Evolutionary conservation across 495 filamentous ascomycete genomes (phyloP).

Genomic region (Pyronema domesticum): DNA sequence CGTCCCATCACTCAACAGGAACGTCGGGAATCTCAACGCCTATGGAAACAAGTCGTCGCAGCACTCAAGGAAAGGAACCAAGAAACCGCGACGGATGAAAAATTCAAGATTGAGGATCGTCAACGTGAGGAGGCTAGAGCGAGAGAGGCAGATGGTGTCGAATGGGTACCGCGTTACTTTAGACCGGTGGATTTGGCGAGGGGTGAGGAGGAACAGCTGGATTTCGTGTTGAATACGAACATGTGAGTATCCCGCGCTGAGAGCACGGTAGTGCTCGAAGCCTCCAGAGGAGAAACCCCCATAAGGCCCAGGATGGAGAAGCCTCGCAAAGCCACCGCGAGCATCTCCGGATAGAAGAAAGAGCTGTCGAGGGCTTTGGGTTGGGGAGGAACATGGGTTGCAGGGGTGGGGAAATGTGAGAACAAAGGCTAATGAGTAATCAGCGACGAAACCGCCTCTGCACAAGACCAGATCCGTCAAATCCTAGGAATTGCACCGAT

Average conservation of each 20-base stretch:
- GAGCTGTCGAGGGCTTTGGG: too few relatives aligned
- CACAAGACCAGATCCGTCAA: slow-evolving; percentile 60
- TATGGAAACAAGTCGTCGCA: slow-evolving; percentile 66
- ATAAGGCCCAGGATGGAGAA: too few relatives aligned
- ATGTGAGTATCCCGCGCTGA: slow-evolving; percentile 40
- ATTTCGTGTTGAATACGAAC: slow-evolving; percentile 84
- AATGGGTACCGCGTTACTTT: slow-evolving; percentile 83
- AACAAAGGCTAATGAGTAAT: slow-evolving; percentile 19
- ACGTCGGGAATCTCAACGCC: slow-evolving; percentile 70
- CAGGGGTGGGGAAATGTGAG: background rate
- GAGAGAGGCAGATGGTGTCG: slow-evolving; percentile 60
- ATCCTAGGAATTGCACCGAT: slow-evolving; percentile 78
- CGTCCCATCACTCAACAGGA: slow-evolving; percentile 73
- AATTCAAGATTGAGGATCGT: slow-evolving; percentile 79
- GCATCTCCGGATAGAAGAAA: slow-evolving; percentile 1
- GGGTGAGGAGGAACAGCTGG: slow-evolving; percentile 64
- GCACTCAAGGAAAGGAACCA: slow-evolving; percentile 76
- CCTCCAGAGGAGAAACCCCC: background rate
- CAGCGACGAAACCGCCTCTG: slow-evolving; percentile 42
- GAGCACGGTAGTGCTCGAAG: background rate
- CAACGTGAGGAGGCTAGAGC: slow-evolving; percentile 79
- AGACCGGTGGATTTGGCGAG: slow-evolving; percentile 53
- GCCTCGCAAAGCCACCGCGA: too few relatives aligned
- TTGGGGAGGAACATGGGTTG: background rate
- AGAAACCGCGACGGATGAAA: slow-evolving; percentile 79